A percentile compares a stretch with the other conserved stretches of the same genome.
Conservation (phyloP, 176 grass and related monocot species). For the Pontederia paniculata region DNA sequence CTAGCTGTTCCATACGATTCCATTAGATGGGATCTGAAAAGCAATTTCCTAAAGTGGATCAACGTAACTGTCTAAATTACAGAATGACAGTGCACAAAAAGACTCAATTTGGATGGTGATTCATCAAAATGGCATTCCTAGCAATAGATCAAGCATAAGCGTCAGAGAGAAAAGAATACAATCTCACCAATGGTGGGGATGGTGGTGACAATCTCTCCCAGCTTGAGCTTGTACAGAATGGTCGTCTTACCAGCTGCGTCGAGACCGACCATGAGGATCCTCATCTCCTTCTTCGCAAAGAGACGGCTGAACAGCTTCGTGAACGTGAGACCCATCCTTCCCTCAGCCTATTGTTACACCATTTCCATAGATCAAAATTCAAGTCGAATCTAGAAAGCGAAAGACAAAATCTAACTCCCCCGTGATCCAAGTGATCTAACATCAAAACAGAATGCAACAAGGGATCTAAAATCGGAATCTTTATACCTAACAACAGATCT, state of each 20-base stretch:
- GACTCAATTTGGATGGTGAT: no score
- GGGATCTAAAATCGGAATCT: no score
- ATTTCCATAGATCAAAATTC: neutral
- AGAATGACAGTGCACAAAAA: no score
- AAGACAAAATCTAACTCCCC: neutral
- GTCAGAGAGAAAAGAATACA: neutral
- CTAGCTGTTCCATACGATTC: no score
- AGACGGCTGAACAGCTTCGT: conserved; percentile 72
- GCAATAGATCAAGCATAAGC: neutral
- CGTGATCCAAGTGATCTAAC: no score
- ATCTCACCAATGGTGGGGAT: conserved; percentile 68
- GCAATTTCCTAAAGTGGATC: no score
- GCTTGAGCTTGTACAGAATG: conserved; percentile 81
- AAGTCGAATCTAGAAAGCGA: neutral
- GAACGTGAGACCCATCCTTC: conserved; percentile 66
- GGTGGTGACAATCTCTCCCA: conserved; percentile 74
- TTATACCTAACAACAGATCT: no score
- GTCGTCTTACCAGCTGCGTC: conserved; percentile 80
- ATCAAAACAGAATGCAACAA: no score
- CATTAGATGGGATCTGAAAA: no score
- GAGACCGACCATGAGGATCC: conserved; percentile 73
- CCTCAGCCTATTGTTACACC: neutral
- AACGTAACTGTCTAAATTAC: no score
- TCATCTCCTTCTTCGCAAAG: conserved; percentile 76
- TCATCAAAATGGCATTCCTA: no score